These are phyloP conservation scores for Wickerhamiella azyma DNA, from an alignment of 805 yeast genomes.

Conservation along the genomic window DNA sequence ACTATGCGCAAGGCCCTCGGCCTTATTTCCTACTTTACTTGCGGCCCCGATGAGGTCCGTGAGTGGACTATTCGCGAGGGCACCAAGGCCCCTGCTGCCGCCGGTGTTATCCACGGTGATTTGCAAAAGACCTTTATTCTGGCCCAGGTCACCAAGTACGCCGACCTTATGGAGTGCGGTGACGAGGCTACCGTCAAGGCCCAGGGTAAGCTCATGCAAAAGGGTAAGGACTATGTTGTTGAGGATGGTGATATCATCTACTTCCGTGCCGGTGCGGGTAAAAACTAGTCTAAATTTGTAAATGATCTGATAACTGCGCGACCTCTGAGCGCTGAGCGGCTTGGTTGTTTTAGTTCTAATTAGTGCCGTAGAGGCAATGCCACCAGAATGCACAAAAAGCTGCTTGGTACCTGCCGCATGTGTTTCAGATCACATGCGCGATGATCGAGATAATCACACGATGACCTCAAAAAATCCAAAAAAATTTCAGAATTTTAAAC, in stretches of 20 bases:
- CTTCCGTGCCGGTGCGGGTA: slow-evolving; percentile 91
- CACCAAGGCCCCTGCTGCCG: slow-evolving; percentile 75
- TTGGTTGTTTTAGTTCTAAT: too few species aligned
- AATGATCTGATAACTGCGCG: too few species aligned
- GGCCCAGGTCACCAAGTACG: slow-evolving; percentile 83
- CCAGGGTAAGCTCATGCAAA: slow-evolving; percentile 76
- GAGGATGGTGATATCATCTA: slow-evolving; percentile 90
- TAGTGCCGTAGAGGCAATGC: too few species aligned
- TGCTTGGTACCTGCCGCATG: too few species aligned
- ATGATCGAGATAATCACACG: too few species aligned
- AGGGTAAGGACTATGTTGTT: slow-evolving; percentile 90
- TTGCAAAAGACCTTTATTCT: slow-evolving; percentile 87
- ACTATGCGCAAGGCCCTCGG: slow-evolving; percentile 78
- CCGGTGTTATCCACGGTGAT: slow-evolving; percentile 91
- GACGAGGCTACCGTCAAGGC: slow-evolving; percentile 77
- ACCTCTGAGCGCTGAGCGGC: too few species aligned
- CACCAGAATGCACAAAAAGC: too few species aligned
- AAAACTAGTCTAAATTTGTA: slow-evolving; percentile 35
- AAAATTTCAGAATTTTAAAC: too few species aligned
- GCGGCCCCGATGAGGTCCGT: slow-evolving; percentile 84
- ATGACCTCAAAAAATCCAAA: too few species aligned
- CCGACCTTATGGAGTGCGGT: slow-evolving; percentile 56
- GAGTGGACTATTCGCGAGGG: slow-evolving; percentile 80
- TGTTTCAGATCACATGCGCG: too few species aligned
- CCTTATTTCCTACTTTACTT: slow-evolving; percentile 87